Conservation (phyloP, 2,329 filamentous ascomycete species). For the Venturia nashicola region DNA sequence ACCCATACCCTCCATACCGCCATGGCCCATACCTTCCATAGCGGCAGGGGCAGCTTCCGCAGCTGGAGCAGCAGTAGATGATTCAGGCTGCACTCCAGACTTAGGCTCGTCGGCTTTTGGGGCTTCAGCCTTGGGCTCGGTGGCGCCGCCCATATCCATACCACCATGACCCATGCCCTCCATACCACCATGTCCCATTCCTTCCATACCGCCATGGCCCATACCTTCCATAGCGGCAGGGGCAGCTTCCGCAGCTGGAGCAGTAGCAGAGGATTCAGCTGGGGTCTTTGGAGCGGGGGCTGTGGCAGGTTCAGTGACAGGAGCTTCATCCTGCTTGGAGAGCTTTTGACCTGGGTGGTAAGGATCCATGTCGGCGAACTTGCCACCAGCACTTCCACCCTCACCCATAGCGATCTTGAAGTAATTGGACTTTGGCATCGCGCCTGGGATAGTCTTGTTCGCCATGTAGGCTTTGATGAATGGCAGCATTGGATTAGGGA, state of each 20-base stretch:
- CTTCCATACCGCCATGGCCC: not conserved
- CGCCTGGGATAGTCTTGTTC: conserved; percentile 3
- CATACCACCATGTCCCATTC: not conserved
- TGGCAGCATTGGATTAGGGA: conserved; percentile 8
- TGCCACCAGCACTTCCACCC: conserved; percentile 5
- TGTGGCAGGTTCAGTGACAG: not conserved
- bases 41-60: no score
- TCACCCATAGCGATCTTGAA: conserved; percentile 10
- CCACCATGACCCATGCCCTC: not conserved
- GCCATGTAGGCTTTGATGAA: conserved; percentile 5
- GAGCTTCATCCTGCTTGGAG: not conserved
- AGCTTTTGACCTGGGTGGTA: conserved; percentile 2
- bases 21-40: conserved; percentile 3
- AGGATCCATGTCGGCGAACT: conserved; percentile 1
- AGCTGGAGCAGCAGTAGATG: not conserved
- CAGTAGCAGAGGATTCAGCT: not conserved
- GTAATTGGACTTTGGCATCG: conserved; percentile 7
- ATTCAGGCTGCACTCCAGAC: no score
- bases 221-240: not conserved
- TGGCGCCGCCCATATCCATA: not conserved
- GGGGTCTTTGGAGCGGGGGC: not conserved
- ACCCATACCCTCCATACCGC: not conserved
- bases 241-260: not conserved
- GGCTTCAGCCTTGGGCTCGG: no score
- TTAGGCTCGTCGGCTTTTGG: no score